phyloP scores from a whole-genome alignment of 176 grass and related monocot genomes.

The Zoysia japonica region DNA sequence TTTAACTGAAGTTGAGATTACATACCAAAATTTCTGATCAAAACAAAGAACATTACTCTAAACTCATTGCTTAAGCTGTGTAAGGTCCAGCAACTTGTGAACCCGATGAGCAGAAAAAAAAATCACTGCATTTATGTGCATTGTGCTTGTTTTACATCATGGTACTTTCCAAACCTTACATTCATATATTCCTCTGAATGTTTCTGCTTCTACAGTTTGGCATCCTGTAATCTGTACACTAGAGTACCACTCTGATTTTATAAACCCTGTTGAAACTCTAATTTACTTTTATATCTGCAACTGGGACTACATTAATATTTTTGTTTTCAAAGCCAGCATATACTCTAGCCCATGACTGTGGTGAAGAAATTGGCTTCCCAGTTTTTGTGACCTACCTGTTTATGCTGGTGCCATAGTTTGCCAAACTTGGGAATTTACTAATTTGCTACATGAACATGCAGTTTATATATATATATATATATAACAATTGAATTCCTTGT shows the following conservation, averaged over 20 bases:
- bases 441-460: not conserved
- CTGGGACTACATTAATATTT: not conserved
- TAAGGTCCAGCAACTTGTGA: not conserved
- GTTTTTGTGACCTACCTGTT: not conserved
- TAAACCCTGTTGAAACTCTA: not conserved
- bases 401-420: not conserved
- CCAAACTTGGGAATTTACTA: not conserved
- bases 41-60: not conserved
- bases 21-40: slow-evolving; percentile 6
- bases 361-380: not conserved
- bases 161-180: not conserved
- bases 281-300: not conserved
- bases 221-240: not conserved
- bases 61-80: not conserved
- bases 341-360: not conserved
- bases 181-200: not conserved
- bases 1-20: not conserved
- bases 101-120: not conserved
- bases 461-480: not conserved
- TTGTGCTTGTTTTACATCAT: not conserved
- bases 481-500: not conserved
- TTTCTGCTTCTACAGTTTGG: not conserved
- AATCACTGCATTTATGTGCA: not conserved
- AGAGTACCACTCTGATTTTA: not conserved
- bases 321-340: not conserved